Base-by-base conservation (phyloP, 805 yeast species). In the Myxozyma nipponensis region DNA sequence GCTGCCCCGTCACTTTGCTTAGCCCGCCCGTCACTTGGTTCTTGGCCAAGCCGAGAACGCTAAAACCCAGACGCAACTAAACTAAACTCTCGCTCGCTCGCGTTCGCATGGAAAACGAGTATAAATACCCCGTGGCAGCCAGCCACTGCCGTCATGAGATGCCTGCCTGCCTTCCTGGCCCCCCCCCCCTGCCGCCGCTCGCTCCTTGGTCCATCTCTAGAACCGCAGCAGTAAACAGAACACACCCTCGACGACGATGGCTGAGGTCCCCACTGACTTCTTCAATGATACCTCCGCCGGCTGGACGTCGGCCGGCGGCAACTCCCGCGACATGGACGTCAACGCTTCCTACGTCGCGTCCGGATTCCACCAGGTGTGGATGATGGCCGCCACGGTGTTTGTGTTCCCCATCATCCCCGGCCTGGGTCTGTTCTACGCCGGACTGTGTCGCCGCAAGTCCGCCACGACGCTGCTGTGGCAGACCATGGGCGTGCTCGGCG, bases 331-430 rank as follows among this genome's bases (percentile, higher is more conserved):
- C 18, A 77, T 77, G 38, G 84, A 86, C 67, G 72, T 86, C 60
- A 84, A 84, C 28, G 48, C 38, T 63, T 69, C 72, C 10, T 83
- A 78, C 61, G 72, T 72, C 34, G 93, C 83, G 45, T 86, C 58
- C 21, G 61, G 57, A 4, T 52, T 49, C 42, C 63, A 87, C 65
- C 83, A 86, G 85, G 87, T 81, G 3, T 89, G 95, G 95, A 76
- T 88, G 45, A 87, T 83, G 66, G 76, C 78, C 22, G 51, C 58
- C 7, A 51, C 32, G 18, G 49, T 34, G n/a, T 75, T 91, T 49
- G 97, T 91, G 54, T 89, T 93, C 89, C 80, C 91, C 62, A 91
- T 91, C 97, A 78, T 89, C 62, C 97, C 97, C 26, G 98, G 98
- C 56, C 83, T 93, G 46, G 98, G 97, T 55, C 70, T 93, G 46